Conservation (phyloP, 176 grass and related monocot genomes). For the Eleusine indica region DNA sequence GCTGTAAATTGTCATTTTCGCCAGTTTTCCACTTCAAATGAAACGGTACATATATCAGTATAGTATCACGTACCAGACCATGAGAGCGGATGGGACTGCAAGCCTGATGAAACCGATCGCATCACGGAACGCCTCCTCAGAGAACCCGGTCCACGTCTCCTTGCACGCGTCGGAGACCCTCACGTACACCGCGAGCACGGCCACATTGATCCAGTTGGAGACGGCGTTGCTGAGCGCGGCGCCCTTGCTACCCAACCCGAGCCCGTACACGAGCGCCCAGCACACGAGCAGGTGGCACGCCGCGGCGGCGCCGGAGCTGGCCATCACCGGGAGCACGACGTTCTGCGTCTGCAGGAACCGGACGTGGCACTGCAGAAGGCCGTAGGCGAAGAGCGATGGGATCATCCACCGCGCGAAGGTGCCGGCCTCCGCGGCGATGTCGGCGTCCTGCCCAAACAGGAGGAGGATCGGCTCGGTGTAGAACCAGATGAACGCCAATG, state of each 20-base stretch:
- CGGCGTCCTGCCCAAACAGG: slow-evolving; percentile 41
- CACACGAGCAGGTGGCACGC: slow-evolving; percentile 55
- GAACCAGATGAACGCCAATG: slow-evolving; percentile 31
- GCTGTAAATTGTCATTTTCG: too few relatives aligned
- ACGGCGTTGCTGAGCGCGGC: slow-evolving; percentile 45
- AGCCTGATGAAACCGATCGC: slow-evolving; percentile 36
- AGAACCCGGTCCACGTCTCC: slow-evolving; percentile 45
- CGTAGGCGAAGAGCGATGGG: slow-evolving; percentile 51
- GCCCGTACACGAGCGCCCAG: slow-evolving; percentile 51
- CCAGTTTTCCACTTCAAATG: too few relatives aligned
- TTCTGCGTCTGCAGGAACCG: slow-evolving; percentile 63
- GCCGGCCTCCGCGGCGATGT: slow-evolving; percentile 51
- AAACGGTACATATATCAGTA: not conserved
- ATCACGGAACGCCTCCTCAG: slow-evolving; percentile 19
- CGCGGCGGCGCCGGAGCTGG: slow-evolving; percentile 38
- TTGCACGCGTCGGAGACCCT: slow-evolving; percentile 20
- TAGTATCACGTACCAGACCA: slow-evolving; percentile 34
- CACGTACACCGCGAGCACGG: slow-evolving; percentile 28
- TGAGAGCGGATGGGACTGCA: slow-evolving; percentile 35
- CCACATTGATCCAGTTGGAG: slow-evolving; percentile 36
- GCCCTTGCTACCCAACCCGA: slow-evolving; percentile 45
- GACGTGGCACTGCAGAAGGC: slow-evolving; percentile 50
- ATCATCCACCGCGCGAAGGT: slow-evolving; percentile 50
- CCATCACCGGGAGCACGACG: slow-evolving; percentile 54
- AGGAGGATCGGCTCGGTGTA: slow-evolving; percentile 47